Percentiles rank a stretch among this genome's conserved stretches.
Conservation (phyloP, 345 rosid genomes). For the Salix exigua region DNA sequence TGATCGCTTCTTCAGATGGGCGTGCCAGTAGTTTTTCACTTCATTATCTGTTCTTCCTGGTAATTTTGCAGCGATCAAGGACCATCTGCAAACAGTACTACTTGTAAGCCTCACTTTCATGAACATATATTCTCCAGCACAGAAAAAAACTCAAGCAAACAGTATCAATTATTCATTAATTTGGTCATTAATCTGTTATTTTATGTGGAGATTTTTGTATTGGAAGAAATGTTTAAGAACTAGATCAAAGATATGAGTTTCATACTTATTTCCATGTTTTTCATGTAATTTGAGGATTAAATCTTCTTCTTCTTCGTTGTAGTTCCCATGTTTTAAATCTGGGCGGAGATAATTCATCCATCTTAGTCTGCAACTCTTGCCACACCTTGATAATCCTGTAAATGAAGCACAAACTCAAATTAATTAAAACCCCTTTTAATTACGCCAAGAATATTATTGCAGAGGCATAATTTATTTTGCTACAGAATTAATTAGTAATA, state of each 20-base stretch:
- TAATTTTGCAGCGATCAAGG: conserved; percentile 31
- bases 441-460: background rate
- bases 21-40: conserved; percentile 41
- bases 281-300: conserved; percentile 21
- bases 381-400: conserved; percentile 33
- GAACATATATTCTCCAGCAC: too few relatives aligned
- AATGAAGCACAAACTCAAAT: background rate
- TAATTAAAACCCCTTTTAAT: background rate
- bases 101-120: too few relatives aligned
- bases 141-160: too few relatives aligned
- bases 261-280: conserved; percentile 21
- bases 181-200: too few relatives aligned
- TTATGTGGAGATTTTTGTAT: background rate
- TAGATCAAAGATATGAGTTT: background rate
- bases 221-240: background rate
- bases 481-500: too few relatives aligned
- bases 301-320: conserved; percentile 31
- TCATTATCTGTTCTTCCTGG: conserved; percentile 40
- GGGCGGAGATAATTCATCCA: conserved; percentile 41
- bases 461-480: too few relatives aligned
- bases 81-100: conserved; percentile 27
- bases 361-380: conserved; percentile 40
- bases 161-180: too few relatives aligned
- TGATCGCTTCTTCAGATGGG: conserved; percentile 23
- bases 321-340: conserved; percentile 29